phyloP scores from a whole-genome alignment of 202 grass and related monocot genomes.

The Panicum hallii region DNA sequence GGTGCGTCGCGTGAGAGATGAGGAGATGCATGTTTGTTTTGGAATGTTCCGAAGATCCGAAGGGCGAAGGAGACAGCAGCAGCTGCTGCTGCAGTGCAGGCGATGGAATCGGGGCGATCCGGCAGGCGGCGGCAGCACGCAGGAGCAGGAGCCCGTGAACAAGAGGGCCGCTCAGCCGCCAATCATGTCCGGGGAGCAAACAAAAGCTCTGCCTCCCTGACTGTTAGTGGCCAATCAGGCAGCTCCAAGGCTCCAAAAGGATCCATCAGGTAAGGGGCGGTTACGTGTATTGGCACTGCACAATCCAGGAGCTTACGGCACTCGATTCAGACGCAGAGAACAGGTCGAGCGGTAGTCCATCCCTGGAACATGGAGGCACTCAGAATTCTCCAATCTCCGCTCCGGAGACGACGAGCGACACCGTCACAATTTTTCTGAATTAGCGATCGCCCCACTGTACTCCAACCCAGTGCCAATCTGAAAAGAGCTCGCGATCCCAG shows the following conservation, averaged over 20 bases:
- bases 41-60: background rate
- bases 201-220: background rate
- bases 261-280: too few relatives aligned
- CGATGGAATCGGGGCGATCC: background rate
- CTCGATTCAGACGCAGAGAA: too few relatives aligned
- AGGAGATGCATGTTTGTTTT: background rate
- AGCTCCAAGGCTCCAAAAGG: too few relatives aligned
- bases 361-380: too few relatives aligned
- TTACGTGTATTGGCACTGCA: too few relatives aligned
- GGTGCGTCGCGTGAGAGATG: background rate
- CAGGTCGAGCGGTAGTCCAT: too few relatives aligned
- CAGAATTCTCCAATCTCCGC: too few relatives aligned
- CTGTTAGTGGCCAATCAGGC: too few relatives aligned
- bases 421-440: background rate
- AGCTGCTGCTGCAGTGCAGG: background rate
- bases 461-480: background rate
- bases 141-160: slow-evolving; percentile 35
- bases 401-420: background rate
- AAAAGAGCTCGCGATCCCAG: background rate
- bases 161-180: background rate
- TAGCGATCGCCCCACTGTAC: too few relatives aligned
- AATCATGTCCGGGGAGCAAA: slow-evolving; percentile 16
- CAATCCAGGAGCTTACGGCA: too few relatives aligned
- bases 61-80: background rate
- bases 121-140: slow-evolving; percentile 7